Evolutionary conservation across 83 land plant genomes (phyloP).

Genomic region (Isoetes engelmannii): DNA sequence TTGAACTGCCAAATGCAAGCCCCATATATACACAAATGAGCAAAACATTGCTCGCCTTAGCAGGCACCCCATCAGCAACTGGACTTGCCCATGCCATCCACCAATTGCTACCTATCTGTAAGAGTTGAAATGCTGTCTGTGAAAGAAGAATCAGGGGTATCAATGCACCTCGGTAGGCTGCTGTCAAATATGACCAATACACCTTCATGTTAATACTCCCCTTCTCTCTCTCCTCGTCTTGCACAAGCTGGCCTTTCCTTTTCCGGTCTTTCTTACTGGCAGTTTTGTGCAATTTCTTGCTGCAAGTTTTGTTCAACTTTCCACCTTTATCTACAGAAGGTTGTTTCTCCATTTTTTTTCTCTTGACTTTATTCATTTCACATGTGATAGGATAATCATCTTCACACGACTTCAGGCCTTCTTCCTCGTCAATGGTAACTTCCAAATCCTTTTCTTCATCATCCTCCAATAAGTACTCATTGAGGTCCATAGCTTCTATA

Average conservation of each 20-base stretch:
- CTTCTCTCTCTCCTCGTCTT: slow-evolving; percentile 84
- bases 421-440: slow-evolving; percentile 22
- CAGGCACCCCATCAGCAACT: slow-evolving; percentile 46
- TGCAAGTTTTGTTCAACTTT: not conserved
- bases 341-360: slow-evolving; percentile 34
- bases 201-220: slow-evolving; percentile 71
- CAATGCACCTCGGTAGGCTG: slow-evolving; percentile 61
- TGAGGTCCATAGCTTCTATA: slow-evolving; percentile 74
- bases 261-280: not conserved
- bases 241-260: slow-evolving; percentile 39
- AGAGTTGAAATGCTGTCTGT: slow-evolving; percentile 57
- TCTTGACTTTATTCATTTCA: not conserved
- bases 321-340: slow-evolving; percentile 41
- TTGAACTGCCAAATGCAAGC: slow-evolving; percentile 84
- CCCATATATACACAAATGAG: slow-evolving; percentile 69
- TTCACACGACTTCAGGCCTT: slow-evolving; percentile 25
- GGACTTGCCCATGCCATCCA: slow-evolving; percentile 99
- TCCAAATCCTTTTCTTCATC: slow-evolving; percentile 28
- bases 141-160: slow-evolving; percentile 65
- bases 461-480: slow-evolving; percentile 38
- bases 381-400: slow-evolving; percentile 16
- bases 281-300: slow-evolving; percentile 22
- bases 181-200: slow-evolving; percentile 86
- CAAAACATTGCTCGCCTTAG: slow-evolving; percentile 42
- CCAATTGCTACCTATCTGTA: slow-evolving; percentile 77